Evolutionary conservation across 1,284 basidiomycete species (phyloP).

Genomic region (Leccinum griseonigrum): DNA sequence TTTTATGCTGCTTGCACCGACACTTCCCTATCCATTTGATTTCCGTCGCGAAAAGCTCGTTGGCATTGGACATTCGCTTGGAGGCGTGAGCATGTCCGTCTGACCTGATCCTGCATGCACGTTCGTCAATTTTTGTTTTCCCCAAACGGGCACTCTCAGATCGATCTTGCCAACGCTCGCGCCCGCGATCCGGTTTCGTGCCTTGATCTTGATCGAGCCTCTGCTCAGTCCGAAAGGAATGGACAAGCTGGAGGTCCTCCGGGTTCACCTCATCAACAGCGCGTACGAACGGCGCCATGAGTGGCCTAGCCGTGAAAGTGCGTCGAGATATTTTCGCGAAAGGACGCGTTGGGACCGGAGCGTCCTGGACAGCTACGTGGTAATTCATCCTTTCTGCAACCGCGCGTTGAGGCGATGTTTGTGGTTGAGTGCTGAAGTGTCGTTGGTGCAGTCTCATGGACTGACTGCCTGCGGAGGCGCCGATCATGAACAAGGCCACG

Average conservation of each 20-base stretch:
- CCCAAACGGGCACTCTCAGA: constrained; percentile 33
- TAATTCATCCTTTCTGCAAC: constrained; percentile 25
- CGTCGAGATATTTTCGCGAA: constrained; percentile 36
- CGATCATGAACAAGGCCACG: constrained; percentile 28
- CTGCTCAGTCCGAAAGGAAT: constrained; percentile 49
- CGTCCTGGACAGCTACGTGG: constrained; percentile 48
- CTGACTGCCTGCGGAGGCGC: constrained; percentile 38
- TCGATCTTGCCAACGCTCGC: constrained; percentile 47
- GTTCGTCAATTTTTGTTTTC: constrained; percentile 1
- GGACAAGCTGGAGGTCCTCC: constrained; percentile 39
- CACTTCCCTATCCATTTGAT: constrained; percentile 39
- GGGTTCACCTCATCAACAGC: constrained; percentile 38
- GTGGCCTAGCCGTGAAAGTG: constrained; percentile 46
- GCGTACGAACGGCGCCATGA: constrained; percentile 46
- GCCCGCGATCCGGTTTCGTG: constrained; percentile 42
- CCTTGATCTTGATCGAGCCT: constrained; percentile 54
- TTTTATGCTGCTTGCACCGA: constrained; percentile 44
- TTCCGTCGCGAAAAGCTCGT: constrained; percentile 48
- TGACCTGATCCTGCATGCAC: not conserved
- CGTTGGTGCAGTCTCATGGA: constrained; percentile 40
- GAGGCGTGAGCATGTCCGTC: constrained; percentile 58
- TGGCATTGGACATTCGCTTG: constrained; percentile 62
- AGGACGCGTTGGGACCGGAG: constrained; percentile 47
- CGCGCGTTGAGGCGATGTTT: not conserved
- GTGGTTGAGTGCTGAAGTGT: not conserved